These are phyloP conservation scores for Aspergillus alliaceus DNA, from an alignment of 2,329 filamentous ascomycete genomes.

Conservation along the genomic window DNA sequence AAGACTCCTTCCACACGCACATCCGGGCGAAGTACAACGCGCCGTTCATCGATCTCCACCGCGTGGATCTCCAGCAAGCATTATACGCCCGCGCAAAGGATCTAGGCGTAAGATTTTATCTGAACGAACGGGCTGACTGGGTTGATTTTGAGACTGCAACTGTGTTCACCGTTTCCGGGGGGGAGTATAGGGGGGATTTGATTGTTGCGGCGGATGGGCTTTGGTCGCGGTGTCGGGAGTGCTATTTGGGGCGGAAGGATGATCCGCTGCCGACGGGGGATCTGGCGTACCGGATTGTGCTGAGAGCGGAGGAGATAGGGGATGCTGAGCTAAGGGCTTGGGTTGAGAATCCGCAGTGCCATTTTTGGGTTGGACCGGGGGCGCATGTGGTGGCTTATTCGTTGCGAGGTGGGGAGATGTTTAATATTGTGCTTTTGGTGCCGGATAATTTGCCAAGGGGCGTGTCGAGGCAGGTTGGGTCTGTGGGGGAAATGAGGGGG, in stretches of 20 bases:
- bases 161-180: constrained; percentile 44
- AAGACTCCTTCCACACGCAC: constrained; percentile 53
- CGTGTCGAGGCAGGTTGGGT: constrained; percentile 54
- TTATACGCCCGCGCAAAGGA: constrained; percentile 53
- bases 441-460: constrained; percentile 62
- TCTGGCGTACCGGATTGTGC: constrained; percentile 63
- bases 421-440: constrained; percentile 65
- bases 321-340: constrained; percentile 54
- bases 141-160: constrained; percentile 36
- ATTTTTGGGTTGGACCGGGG: constrained; percentile 65
- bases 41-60: constrained; percentile 62
- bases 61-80: constrained; percentile 60
- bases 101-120: constrained; percentile 53
- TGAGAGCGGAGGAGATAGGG: constrained; percentile 52
- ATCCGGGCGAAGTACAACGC: constrained; percentile 57
- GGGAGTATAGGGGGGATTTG: constrained; percentile 51
- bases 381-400: constrained; percentile 63
- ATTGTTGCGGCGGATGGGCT: constrained; percentile 65
- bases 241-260: constrained; percentile 48
- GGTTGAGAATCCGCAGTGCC: constrained; percentile 53
- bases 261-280: constrained; percentile 61
- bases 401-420: constrained; percentile 58
- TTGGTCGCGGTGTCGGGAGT: constrained; percentile 59
- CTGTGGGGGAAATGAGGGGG: constrained; percentile 60
- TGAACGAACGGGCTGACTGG: constrained; percentile 49